phyloP scores from a whole-genome alignment of 441 rosid genomes.

The Kokia cookei region DNA sequence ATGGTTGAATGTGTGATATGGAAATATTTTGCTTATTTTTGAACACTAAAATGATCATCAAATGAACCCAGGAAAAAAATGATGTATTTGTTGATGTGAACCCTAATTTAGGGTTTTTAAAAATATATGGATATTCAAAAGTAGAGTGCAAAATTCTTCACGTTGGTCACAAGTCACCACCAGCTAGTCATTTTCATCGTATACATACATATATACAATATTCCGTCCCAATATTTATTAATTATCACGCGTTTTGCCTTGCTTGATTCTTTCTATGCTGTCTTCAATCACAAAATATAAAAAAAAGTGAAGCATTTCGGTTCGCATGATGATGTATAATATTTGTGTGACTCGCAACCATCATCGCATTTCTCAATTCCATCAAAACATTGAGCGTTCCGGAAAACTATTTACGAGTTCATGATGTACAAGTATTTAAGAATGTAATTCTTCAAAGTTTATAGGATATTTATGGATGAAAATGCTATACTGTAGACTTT shows the following conservation, averaged over 20 bases:
- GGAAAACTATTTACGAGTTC: too few relatives aligned
- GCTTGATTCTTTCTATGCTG: background rate
- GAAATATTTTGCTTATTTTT: too few relatives aligned
- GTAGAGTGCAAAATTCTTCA: background rate
- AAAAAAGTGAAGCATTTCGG: too few relatives aligned
- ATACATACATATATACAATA: background rate
- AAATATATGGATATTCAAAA: background rate
- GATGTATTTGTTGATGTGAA: background rate
- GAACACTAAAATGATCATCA: background rate
- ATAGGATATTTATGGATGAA: too few relatives aligned
- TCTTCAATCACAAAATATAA: too few relatives aligned
- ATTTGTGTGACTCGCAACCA: too few relatives aligned
- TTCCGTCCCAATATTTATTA: background rate
- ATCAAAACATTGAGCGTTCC: too few relatives aligned
- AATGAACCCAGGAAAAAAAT: background rate
- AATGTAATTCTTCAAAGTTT: too few relatives aligned
- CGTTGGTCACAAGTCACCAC: background rate
- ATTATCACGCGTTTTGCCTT: background rate
- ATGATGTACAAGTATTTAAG: accelerated
- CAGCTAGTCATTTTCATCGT: background rate
- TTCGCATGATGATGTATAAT: too few relatives aligned
- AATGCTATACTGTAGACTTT: accelerated
- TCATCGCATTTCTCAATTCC: too few relatives aligned
- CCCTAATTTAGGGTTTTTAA: background rate
- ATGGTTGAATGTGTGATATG: too few relatives aligned